Conservation (phyloP, 257 asterid genomes). For the Solanum etuberosum region DNA sequence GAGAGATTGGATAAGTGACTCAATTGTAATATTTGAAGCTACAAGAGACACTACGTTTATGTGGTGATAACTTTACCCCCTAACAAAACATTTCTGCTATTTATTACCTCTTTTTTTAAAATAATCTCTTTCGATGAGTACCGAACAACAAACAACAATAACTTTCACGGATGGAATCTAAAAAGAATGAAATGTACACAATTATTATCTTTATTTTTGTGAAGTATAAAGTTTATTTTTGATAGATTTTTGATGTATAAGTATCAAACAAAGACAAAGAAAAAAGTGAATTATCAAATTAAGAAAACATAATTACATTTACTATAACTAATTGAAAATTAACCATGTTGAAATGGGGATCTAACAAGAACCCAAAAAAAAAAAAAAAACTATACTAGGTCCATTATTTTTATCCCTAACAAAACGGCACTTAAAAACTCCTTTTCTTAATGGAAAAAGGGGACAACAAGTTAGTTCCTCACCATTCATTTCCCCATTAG, state of each 20-base stretch:
- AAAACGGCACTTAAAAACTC: slow-evolving; percentile 38
- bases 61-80: background rate
- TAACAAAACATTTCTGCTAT: background rate
- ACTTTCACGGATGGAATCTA: rapidly evolving
- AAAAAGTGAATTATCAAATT: background rate
- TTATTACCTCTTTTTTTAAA: background rate
- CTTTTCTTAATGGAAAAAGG: slow-evolving; percentile 12
- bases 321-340: background rate
- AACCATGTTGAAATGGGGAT: background rate
- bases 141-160: background rate
- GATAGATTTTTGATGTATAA: background rate
- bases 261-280: background rate
- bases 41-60: background rate
- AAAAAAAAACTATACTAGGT: background rate
- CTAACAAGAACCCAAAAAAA: background rate
- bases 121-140: background rate
- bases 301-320: background rate
- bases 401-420: slow-evolving; percentile 30
- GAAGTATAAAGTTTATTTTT: background rate
- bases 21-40: background rate
- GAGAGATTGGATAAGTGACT: background rate
- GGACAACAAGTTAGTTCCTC: slow-evolving; percentile 1
- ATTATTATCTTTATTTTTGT: background rate
- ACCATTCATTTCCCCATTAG: slow-evolving; percentile 5
- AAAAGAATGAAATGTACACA: rapidly evolving